phyloP scores from a whole-genome alignment of 78 protist species.

The Dictyostelium capitatum region DNA sequence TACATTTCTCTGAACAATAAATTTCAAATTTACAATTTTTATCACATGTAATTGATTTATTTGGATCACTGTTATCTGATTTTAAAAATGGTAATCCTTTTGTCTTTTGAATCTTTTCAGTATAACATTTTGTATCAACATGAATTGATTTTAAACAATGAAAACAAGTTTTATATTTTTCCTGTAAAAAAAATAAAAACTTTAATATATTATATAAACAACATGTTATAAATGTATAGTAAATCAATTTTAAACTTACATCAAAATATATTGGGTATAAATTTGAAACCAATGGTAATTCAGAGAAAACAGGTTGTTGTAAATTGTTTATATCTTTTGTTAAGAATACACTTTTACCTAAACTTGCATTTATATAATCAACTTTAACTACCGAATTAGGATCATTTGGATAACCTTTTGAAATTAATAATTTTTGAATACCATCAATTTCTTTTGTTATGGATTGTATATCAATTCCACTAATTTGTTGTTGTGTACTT shows the following conservation, averaged over 20 bases:
- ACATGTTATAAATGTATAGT: background rate
- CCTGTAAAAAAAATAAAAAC: background rate
- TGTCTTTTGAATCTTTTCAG: background rate
- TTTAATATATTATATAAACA: background rate
- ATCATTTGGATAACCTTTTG: background rate
- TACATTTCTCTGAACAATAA: constrained; percentile 62
- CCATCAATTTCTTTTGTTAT: background rate
- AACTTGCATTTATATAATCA: background rate
- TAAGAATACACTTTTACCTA: constrained; percentile 59
- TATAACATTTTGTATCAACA: background rate
- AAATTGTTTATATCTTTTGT: background rate
- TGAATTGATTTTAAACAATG: constrained; percentile 34
- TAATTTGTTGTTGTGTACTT: background rate
- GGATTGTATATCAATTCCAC: background rate
- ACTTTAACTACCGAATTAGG: background rate
- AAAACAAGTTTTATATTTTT: constrained; percentile 15
- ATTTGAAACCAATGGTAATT: constrained; percentile 54
- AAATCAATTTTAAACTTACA: background rate
- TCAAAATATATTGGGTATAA: constrained; percentile 3
- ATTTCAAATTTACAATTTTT: constrained; percentile 32
- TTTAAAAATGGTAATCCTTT: background rate
- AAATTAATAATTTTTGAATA: background rate
- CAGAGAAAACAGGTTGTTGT: background rate
- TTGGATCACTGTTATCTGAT: background rate
- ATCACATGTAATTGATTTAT: background rate